These are phyloP conservation scores for Aureobasidium lini DNA, from an alignment of 2,329 filamentous ascomycete species.

Conservation along the genomic window DNA sequence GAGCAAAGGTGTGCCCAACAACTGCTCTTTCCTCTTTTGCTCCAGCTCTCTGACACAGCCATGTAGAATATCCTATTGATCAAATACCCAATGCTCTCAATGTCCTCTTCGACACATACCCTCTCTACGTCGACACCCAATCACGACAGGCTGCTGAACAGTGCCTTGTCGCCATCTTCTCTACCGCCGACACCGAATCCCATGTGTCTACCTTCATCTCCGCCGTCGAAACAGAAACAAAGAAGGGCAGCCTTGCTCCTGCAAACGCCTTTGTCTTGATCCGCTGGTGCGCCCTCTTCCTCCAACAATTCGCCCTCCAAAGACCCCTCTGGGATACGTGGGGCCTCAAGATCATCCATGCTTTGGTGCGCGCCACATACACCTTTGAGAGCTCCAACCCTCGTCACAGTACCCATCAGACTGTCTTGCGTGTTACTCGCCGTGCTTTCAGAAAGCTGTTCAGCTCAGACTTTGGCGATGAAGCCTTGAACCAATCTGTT, in stretches of 20 bases:
- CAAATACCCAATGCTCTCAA: conserved; percentile 41
- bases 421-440: conserved; percentile 69
- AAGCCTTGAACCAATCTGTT: conserved; percentile 57
- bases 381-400: conserved; percentile 62
- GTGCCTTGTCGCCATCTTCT: conserved; percentile 65
- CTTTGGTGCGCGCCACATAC: conserved; percentile 68
- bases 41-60: not conserved
- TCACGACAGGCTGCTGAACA: conserved; percentile 77
- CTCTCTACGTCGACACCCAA: conserved; percentile 75
- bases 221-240: conserved; percentile 62
- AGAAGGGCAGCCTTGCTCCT: conserved; percentile 69
- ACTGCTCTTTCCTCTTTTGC: not conserved
- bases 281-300: conserved; percentile 78
- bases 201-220: conserved; percentile 58
- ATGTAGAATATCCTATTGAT: conserved; percentile 15
- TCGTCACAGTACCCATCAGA: conserved; percentile 59
- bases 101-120: conserved; percentile 78
- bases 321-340: conserved; percentile 56
- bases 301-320: conserved; percentile 60
- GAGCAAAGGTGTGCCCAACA: conserved; percentile 33
- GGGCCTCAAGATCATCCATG: conserved; percentile 57
- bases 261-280: conserved; percentile 80
- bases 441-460: conserved; percentile 72
- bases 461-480: conserved; percentile 50
- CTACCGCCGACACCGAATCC: conserved; percentile 48